Evolutionary conservation across 2,329 filamentous ascomycete species (phyloP), one percentile per base, ranked within the genome.

Genomic region (Emericellopsis atlantica): DNA sequence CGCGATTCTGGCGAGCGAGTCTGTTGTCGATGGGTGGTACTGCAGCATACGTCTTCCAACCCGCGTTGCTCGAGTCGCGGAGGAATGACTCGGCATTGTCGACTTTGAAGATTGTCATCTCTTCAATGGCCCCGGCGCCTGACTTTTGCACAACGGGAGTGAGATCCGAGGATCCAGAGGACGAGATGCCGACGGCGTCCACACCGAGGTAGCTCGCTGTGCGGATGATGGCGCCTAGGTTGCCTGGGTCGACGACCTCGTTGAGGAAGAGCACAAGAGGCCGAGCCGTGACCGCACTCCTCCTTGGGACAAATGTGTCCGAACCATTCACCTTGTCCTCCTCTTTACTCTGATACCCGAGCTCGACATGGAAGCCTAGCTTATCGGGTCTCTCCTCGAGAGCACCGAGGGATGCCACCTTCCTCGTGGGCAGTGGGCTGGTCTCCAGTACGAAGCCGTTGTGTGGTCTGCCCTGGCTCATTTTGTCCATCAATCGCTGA

Each of bases 141-240:
- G 90, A 84, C 59, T 96, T 96, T 45, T 94, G 72, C 0, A 85
- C 80, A 8, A 89, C 75, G 0, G 87, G 73, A 7, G 81, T 84
- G 45, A 95, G 66, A 0, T 79, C 73, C 0, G 89, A 84, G 14
- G 82, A 85, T 51, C 78, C 81, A 44, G 77, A 75, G 24, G 73
- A 79, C 3, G 86, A 84, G 41, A 94, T 78, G 3, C 79, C 78
- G 16, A 98, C 75, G 5, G 85, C 89, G 42, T 89, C 84, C 6
- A 86, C 81, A 18, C 90, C 90, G n/a, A 96, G 74, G 58, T 92
- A 96, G 53, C 86, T 83, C 3, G 88, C 87, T 6, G 86, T 86
- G 31, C 92, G 83, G 35, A 96, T 70, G 44, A 96, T 90, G 18
- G 81, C 87, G 34, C 92, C 92, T 1, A 96, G 66, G 54, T 98